phyloP scores from a whole-genome alignment of 768 basidiomycete genomes.

The Lyophyllum semitale region DNA sequence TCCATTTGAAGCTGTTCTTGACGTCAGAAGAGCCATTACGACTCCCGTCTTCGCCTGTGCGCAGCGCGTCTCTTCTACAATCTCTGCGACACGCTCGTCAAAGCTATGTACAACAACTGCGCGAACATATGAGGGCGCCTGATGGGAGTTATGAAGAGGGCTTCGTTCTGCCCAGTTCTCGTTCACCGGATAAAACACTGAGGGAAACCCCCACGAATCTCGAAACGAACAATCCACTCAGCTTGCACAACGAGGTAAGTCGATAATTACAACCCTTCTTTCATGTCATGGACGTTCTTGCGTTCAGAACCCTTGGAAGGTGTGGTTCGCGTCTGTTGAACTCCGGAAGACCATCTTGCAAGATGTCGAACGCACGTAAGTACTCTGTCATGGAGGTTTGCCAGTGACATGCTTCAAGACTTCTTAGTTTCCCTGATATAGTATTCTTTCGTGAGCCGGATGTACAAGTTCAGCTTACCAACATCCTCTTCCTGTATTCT shows the following conservation, averaged over 20 bases:
- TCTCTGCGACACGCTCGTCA: constrained; percentile 53
- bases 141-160: constrained; percentile 83
- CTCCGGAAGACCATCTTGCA: constrained; percentile 87
- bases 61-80: constrained; percentile 35
- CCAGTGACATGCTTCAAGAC: constrained; percentile 7
- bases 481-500: constrained; percentile 86
- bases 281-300: not conserved
- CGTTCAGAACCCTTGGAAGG: constrained; percentile 92
- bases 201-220: constrained; percentile 41
- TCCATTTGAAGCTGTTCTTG: constrained; percentile 61
- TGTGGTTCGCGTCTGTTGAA: constrained; percentile 90
- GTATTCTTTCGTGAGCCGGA: constrained; percentile 79
- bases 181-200: constrained; percentile 30
- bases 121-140: constrained; percentile 78
- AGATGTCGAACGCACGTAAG: constrained; percentile 95
- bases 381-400: constrained; percentile 13
- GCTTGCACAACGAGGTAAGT: constrained; percentile 63
- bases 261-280: not conserved
- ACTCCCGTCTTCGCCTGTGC: constrained; percentile 39
- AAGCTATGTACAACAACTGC: constrained; percentile 57
- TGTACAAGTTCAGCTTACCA: constrained; percentile 79
- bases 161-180: constrained; percentile 55
- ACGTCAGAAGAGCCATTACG: constrained; percentile 66
- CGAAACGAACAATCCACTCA: constrained; percentile 79
- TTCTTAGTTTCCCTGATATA: constrained; percentile 89